Evolutionary conservation across 352 stramenopile species (phyloP).

Genomic region (Elongisporangium anandrum): DNA sequence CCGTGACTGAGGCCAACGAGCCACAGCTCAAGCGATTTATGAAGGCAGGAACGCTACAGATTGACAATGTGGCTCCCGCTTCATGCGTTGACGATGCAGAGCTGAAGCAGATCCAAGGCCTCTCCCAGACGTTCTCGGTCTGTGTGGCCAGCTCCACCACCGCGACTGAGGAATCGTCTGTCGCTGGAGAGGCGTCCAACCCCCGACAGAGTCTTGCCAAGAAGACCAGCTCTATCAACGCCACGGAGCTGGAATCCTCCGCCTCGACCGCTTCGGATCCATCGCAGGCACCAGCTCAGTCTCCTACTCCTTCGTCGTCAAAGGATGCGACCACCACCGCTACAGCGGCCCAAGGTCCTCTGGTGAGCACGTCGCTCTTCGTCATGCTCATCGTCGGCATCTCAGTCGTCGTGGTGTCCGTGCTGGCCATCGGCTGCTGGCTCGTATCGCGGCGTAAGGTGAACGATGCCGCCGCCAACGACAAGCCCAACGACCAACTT

Average conservation of each 20-base stretch:
- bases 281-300: background rate
- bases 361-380: background rate
- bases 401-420: conserved; percentile 12
- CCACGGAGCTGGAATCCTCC: background rate
- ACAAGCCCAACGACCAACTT: background rate
- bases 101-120: conserved; percentile 11
- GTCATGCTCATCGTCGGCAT: conserved; percentile 14
- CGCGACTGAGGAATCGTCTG: too few relatives aligned
- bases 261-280: background rate
- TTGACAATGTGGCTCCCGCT: conserved; percentile 21
- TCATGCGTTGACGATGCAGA: conserved; percentile 2
- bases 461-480: background rate
- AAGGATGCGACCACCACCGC: conserved; percentile 5
- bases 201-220: background rate
- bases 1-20: conserved; percentile 19
- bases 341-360: background rate
- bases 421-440: conserved; percentile 10
- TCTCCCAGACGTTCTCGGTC: conserved; percentile 21
- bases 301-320: background rate
- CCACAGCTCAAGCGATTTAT: conserved; percentile 27
- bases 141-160: conserved; percentile 9
- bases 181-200: background rate
- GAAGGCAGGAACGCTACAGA: conserved; percentile 17
- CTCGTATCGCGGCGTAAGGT: conserved; percentile 1
- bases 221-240: background rate